Evolutionary conservation across 768 basidiomycete species (phyloP).

Genomic region (Sarcodon sp.): DNA sequence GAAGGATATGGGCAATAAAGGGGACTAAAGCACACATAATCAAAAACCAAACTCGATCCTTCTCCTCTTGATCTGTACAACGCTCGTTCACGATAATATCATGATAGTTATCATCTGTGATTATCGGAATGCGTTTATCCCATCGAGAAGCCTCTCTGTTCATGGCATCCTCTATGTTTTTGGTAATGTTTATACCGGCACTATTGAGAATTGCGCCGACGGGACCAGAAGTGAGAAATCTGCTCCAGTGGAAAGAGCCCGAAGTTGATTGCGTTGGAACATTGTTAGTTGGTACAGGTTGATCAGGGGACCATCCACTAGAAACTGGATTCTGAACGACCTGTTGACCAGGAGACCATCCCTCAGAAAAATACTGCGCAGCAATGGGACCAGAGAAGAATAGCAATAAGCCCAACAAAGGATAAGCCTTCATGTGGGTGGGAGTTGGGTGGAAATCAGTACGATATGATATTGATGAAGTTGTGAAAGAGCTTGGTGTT

Average conservation of each 20-base stretch:
- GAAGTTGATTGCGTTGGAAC: slow-evolving; percentile 9
- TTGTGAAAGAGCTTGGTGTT: no score
- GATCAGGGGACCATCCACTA: not conserved
- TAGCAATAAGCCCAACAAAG: slow-evolving; percentile 18
- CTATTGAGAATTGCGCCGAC: slow-evolving; percentile 38
- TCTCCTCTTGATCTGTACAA: slow-evolving; percentile 41
- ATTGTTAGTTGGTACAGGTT: slow-evolving; percentile 2
- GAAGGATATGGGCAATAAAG: not conserved
- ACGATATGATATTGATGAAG: not conserved
- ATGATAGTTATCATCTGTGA: slow-evolving; percentile 74
- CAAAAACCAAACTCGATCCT: slow-evolving; percentile 61
- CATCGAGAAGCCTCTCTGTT: slow-evolving; percentile 25
- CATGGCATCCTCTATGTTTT: slow-evolving; percentile 24
- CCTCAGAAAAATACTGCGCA: slow-evolving; percentile 69
- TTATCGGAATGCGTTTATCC: slow-evolving; percentile 64
- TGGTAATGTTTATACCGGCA: slow-evolving; percentile 63
- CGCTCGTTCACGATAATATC: slow-evolving; percentile 61
- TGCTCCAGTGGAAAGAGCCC: slow-evolving; percentile 13
- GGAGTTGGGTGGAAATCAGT: not conserved
- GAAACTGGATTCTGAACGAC: slow-evolving; percentile 9
- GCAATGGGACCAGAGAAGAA: slow-evolving; percentile 22
- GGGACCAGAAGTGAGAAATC: slow-evolving; percentile 37
- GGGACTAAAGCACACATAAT: slow-evolving; percentile 38
- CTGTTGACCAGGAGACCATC: slow-evolving; percentile 72
- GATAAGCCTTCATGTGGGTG: slow-evolving; percentile 36